phyloP scores from a whole-genome alignment of 768 basidiomycete species.

The Strobilomyces confusus region DNA sequence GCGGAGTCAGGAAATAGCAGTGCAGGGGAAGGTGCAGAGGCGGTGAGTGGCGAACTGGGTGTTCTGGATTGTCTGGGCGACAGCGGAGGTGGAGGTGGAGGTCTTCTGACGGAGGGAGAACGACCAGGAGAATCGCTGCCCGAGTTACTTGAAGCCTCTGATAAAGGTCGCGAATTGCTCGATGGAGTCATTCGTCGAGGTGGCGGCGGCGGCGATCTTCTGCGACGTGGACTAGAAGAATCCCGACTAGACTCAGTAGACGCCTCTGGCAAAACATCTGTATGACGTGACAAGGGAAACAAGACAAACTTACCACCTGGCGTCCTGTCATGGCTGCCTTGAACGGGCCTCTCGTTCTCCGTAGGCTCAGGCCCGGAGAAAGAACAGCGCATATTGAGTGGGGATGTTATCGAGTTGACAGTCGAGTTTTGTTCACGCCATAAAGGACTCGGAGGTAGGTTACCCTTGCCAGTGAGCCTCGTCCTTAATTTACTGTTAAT shows the following conservation, averaged over 20 bases:
- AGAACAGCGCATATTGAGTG: background rate
- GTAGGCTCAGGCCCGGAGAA: background rate
- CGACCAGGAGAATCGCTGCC: background rate
- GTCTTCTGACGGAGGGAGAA: slow-evolving; percentile 5
- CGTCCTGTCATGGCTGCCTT: background rate
- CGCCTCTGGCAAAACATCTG: slow-evolving; percentile 1
- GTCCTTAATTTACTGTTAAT: slow-evolving; percentile 1
- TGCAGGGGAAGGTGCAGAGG: background rate
- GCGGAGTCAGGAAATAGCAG: background rate
- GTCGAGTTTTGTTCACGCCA: background rate
- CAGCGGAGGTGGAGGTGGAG: background rate
- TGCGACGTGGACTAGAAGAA: background rate
- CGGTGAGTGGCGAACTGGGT: background rate
- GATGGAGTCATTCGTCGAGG: background rate
- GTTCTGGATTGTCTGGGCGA: background rate
- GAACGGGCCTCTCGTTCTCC: background rate
- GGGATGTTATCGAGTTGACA: background rate
- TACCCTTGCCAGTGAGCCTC: background rate
- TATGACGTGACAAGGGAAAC: background rate
- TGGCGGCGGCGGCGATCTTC: background rate
- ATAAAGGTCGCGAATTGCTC: background rate
- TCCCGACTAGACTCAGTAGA: background rate
- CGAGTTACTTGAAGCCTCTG: background rate
- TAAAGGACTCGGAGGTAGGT: background rate
- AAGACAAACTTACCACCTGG: slow-evolving; percentile 2